These are phyloP conservation scores for Ambrosiella xylebori DNA, from an alignment of 2,329 filamentous ascomycete genomes.

Conservation along the genomic window DNA sequence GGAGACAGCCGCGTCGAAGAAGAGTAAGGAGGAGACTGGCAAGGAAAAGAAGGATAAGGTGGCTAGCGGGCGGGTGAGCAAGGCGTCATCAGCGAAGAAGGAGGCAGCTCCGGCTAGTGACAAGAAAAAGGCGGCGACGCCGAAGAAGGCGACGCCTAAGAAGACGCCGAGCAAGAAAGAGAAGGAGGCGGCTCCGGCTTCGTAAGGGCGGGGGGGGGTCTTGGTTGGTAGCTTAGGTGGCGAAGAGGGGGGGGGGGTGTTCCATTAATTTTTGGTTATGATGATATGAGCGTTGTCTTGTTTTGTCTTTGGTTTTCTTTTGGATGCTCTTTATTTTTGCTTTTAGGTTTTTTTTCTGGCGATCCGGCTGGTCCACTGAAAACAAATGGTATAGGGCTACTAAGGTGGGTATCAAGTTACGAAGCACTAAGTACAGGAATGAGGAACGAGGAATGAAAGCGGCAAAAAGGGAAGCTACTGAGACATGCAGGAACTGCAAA, in stretches of 20 bases:
- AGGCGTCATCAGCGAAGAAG: constrained; percentile 18
- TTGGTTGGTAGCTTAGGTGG: not conserved
- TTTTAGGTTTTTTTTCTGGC: constrained; percentile 1
- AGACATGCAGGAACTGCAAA: too few relatives aligned
- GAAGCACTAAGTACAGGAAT: too few relatives aligned
- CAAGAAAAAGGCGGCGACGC: constrained; percentile 14
- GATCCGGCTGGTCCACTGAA: not conserved
- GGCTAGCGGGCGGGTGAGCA: constrained; percentile 17
- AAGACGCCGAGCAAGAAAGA: constrained; percentile 30
- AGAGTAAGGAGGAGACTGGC: not conserved
- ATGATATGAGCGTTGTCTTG: constrained; percentile 4
- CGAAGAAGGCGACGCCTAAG: constrained; percentile 23
- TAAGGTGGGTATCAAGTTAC: too few relatives aligned
- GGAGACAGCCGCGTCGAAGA: constrained; percentile 32
- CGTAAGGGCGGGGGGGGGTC: not conserved
- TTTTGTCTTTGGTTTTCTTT: not conserved
- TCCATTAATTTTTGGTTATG: constrained; percentile 1
- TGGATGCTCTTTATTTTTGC: not conserved
- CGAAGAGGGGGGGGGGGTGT: too few relatives aligned
- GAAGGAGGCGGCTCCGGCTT: constrained; percentile 7
- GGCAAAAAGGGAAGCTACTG: too few relatives aligned
- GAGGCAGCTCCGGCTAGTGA: constrained; percentile 18
- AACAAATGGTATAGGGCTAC: too few relatives aligned
- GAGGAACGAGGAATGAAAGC: too few relatives aligned
- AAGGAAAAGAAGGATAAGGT: constrained; percentile 19